These are phyloP conservation scores for Penicillium cosmopolitanum DNA, from an alignment of 495 filamentous ascomycete genomes.

Conservation along the genomic window DNA sequence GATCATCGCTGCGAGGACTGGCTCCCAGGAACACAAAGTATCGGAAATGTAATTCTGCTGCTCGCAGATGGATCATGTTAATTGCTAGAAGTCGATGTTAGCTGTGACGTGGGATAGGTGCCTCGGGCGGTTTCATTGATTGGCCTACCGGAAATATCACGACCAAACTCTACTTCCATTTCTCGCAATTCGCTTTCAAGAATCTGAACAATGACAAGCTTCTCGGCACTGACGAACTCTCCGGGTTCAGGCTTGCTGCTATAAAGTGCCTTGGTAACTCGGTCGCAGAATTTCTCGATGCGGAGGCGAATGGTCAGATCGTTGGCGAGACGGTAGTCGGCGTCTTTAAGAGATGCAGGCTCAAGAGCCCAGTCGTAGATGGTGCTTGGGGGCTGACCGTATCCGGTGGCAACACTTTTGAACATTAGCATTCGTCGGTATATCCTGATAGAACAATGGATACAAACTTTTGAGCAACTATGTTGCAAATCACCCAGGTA, in stretches of 20 bases:
- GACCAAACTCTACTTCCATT: constrained; percentile 53
- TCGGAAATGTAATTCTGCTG: constrained; percentile 48
- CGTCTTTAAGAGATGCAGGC: constrained; percentile 61
- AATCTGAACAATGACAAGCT: constrained; percentile 65
- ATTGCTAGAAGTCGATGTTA: constrained; percentile 60
- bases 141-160: constrained; percentile 51
- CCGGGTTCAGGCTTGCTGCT: constrained; percentile 76
- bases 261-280: constrained; percentile 83
- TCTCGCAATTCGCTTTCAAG: constrained; percentile 56
- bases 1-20: constrained; percentile 67
- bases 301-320: constrained; percentile 73
- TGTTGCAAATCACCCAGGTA: constrained; percentile 93
- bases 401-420: constrained; percentile 78
- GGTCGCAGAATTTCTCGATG: constrained; percentile 84
- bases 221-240: constrained; percentile 73
- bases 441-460: not conserved
- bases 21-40: constrained; percentile 52
- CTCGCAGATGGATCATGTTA: constrained; percentile 53
- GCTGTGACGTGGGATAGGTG: constrained; percentile 62
- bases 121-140: constrained; percentile 61
- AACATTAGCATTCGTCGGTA: constrained; percentile 20
- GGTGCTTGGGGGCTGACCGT: constrained; percentile 84
- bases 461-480: constrained; percentile 76
- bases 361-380: constrained; percentile 86
- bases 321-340: constrained; percentile 66